phyloP scores from a whole-genome alignment of 2,329 filamentous ascomycete genomes.

The Orbilia brochopaga region DNA sequence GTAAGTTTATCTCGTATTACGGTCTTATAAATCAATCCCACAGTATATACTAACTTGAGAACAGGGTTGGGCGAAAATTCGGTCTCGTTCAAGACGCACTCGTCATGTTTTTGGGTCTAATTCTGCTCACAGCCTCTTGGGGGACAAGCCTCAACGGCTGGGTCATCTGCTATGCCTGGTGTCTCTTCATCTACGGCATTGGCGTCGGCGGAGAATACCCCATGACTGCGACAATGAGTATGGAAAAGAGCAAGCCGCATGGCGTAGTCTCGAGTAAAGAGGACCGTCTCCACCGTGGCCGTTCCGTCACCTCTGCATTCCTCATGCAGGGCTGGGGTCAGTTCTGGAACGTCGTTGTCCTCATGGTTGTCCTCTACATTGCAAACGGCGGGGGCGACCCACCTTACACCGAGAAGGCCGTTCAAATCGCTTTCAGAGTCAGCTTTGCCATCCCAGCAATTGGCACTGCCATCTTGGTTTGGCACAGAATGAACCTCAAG shows the following conservation, averaged over 20 bases:
- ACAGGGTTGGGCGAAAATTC: constrained; percentile 87
- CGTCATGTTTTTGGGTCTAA: constrained; percentile 91
- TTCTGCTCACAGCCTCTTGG: constrained; percentile 93
- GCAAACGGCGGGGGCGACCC: constrained; percentile 74
- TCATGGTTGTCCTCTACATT: constrained; percentile 84
- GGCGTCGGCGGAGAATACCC: constrained; percentile 87
- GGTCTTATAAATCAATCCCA: constrained; percentile 57
- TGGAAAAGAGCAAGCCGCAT: constrained; percentile 85
- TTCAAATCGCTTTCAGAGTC: constrained; percentile 89
- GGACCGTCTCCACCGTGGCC: constrained; percentile 91
- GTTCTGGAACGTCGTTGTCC: constrained; percentile 86
- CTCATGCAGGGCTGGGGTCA: constrained; percentile 99
- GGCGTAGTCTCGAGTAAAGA: constrained; percentile 88
- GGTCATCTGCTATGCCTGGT: constrained; percentile 97
- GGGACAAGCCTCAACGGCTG: constrained; percentile 85
- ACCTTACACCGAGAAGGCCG: constrained; percentile 77
- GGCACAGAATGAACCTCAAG: constrained; percentile 95
- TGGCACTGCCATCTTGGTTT: constrained; percentile 91
- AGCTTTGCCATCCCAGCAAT: constrained; percentile 90
- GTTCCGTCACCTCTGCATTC: constrained; percentile 94
- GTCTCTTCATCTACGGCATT: constrained; percentile 86
- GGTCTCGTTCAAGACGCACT: constrained; percentile 92
- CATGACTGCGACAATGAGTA: constrained; percentile 93
- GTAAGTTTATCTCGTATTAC: constrained; percentile 54
- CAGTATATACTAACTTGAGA: constrained; percentile 60